Evolutionary conservation across 1,284 basidiomycete species (phyloP).

Genomic region (Melampsora americana): DNA sequence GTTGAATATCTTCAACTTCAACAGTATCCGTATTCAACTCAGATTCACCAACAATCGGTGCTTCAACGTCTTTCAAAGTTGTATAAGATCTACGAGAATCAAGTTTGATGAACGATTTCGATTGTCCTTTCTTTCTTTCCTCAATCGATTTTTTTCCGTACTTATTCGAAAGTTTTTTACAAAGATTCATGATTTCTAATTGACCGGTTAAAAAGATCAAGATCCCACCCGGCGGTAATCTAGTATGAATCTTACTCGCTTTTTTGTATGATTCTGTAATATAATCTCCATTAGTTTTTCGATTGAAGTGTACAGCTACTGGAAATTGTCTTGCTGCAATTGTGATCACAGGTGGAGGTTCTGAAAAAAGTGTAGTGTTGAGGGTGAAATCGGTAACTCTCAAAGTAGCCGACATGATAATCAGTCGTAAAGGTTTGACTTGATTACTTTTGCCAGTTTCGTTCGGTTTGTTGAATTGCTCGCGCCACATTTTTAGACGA

Average conservation of each 20-base stretch:
- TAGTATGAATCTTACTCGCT: conserved; percentile 71
- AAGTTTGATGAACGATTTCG: conserved; percentile 46
- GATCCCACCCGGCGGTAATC: conserved; percentile 68
- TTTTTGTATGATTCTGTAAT: conserved; percentile 87
- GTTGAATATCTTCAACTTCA: conserved; percentile 54
- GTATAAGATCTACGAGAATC: neutral
- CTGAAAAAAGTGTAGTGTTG: conserved; percentile 76
- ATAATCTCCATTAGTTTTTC: conserved; percentile 81
- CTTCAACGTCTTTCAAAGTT: conserved; percentile 23
- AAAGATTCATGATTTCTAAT: conserved; percentile 67
- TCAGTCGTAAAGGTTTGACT: conserved; percentile 73
- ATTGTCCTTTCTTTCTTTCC: conserved; percentile 57
- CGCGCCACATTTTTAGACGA: conserved; percentile 81
- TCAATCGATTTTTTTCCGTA: conserved; percentile 69
- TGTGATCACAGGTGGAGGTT: conserved; percentile 82
- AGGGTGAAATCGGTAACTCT: conserved; percentile 88
- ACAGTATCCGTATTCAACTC: conserved; percentile 48
- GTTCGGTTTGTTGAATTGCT: conserved; percentile 55
- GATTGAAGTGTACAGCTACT: conserved; percentile 89
- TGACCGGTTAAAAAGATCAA: conserved; percentile 75
- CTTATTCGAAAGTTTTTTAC: conserved; percentile 69
- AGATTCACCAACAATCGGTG: conserved; percentile 23
- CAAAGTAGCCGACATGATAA: conserved; percentile 98
- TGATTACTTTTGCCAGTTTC: neutral
- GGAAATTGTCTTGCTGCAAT: conserved; percentile 89